Percentiles rank a stretch among this genome's conserved stretches.
Conservation (phyloP, 768 basidiomycete genomes). For the Termitomyces sp. region DNA sequence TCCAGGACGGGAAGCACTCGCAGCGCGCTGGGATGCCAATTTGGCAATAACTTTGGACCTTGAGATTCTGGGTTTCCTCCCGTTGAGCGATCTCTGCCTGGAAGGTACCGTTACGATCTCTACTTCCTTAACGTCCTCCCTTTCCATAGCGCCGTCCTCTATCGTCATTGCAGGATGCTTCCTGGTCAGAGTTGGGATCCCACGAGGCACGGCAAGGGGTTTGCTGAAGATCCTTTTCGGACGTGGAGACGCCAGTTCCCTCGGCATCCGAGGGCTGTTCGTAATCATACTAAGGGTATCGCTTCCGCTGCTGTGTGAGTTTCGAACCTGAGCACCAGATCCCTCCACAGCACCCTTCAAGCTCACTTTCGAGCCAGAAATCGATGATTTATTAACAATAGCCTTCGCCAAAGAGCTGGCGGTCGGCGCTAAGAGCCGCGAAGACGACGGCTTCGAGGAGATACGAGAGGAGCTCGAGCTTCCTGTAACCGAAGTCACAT, state of each 20-base stretch:
- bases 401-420: constrained; percentile 71
- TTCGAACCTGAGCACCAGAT: background rate
- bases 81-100: constrained; percentile 27
- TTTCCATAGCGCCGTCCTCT: background rate
- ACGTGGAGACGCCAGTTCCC: constrained; percentile 22
- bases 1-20: constrained; percentile 15
- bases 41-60: constrained; percentile 76
- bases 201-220: constrained; percentile 35
- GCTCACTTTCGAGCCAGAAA: constrained; percentile 5
- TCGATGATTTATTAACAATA: constrained; percentile 19
- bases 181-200: constrained; percentile 29
- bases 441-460: constrained; percentile 18
- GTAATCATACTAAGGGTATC: constrained; percentile 23
- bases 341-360: constrained; percentile 7
- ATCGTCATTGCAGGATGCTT: constrained; percentile 16
- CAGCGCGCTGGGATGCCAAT: constrained; percentile 66
- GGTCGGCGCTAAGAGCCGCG: constrained; percentile 64
- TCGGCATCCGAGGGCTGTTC: constrained; percentile 20
- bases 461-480: constrained; percentile 15
- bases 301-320: background rate
- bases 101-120: background rate
- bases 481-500: background rate
- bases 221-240: constrained; percentile 45
- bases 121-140: background rate
- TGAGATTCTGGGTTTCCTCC: constrained; percentile 72